Evolutionary conservation across 768 basidiomycete genomes (phyloP).

Genomic region (Leccinellum rugosiceps): DNA sequence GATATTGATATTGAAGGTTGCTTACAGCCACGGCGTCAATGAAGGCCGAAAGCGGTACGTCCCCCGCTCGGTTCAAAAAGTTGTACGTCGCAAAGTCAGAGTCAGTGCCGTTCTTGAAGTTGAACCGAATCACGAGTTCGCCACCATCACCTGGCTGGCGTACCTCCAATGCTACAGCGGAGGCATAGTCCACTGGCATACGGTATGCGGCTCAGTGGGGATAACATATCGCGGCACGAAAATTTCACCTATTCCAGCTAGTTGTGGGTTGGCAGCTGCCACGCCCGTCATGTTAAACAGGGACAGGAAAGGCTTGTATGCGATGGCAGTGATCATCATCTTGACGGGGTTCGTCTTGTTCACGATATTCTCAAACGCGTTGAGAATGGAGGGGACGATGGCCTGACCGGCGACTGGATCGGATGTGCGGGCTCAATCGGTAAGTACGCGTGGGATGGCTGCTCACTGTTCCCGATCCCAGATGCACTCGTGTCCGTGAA

Average conservation of each 20-base stretch:
- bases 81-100: slow-evolving; percentile 43
- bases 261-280: slow-evolving; percentile 45
- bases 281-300: slow-evolving; percentile 75
- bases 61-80: slow-evolving; percentile 43
- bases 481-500: slow-evolving; percentile 50
- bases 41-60: slow-evolving; percentile 55
- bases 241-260: slow-evolving; percentile 54
- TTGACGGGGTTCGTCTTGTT: slow-evolving; percentile 51
- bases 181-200: slow-evolving; percentile 56
- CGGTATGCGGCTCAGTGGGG: background rate
- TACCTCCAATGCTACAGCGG: slow-evolving; percentile 56
- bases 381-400: slow-evolving; percentile 57
- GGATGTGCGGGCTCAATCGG: background rate
- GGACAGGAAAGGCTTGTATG: slow-evolving; percentile 78
- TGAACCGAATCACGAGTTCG: slow-evolving; percentile 56
- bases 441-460: slow-evolving; percentile 6
- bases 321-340: slow-evolving; percentile 54
- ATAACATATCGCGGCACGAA: background rate
- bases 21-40: slow-evolving; percentile 39
- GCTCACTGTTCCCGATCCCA: slow-evolving; percentile 66
- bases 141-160: slow-evolving; percentile 44
- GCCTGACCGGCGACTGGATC: slow-evolving; percentile 61
- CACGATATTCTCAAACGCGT: slow-evolving; percentile 49
- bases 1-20: background rate
- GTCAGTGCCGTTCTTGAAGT: slow-evolving; percentile 66